Percentiles rank a stretch among this genome's conserved stretches.
phyloP scores from a whole-genome alignment of 352 stramenopile genomes.

The Globisporangium barbulae region DNA sequence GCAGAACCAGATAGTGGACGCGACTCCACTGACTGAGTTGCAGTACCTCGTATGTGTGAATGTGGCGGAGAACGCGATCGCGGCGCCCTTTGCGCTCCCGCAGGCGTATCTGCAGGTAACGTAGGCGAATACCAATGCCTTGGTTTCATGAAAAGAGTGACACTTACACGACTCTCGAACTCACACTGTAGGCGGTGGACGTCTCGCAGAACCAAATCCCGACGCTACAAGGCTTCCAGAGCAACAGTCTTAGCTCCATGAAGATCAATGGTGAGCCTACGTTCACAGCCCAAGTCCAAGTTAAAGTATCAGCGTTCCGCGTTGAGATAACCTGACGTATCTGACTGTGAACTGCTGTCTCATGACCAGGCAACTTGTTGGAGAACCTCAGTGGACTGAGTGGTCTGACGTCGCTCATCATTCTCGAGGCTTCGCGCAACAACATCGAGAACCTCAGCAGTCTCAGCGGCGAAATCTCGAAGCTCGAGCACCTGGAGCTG shows the following conservation, averaged over 20 bases:
- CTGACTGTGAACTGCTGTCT: not conserved
- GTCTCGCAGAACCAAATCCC: conserved; percentile 69
- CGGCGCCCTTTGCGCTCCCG: conserved; percentile 28
- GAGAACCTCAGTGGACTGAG: conserved; percentile 46
- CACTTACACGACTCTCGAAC: no score
- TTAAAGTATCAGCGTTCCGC: not conserved
- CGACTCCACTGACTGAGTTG: conserved; percentile 42
- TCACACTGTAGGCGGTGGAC: conserved; percentile 39
- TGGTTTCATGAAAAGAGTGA: not conserved
- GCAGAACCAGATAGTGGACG: conserved; percentile 63
- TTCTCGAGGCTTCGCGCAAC: conserved; percentile 58
- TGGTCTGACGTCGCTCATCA: conserved; percentile 39
- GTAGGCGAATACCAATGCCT: not conserved
- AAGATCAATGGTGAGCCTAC: conserved; percentile 52
- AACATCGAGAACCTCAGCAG: conserved; percentile 39
- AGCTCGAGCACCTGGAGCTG: conserved; percentile 51
- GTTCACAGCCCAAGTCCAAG: not conserved
- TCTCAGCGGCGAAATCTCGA: conserved; percentile 34
- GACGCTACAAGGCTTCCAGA: conserved; percentile 49
- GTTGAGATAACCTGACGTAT: not conserved
- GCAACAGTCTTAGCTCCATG: conserved; percentile 43
- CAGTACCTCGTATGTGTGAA: conserved; percentile 59
- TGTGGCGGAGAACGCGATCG: conserved; percentile 54
- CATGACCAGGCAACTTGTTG: conserved; percentile 43
- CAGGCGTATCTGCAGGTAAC: conserved; percentile 62